Conservation (phyloP, 169 alveolate genomes). For the Plasmodium vinckei region DNA sequence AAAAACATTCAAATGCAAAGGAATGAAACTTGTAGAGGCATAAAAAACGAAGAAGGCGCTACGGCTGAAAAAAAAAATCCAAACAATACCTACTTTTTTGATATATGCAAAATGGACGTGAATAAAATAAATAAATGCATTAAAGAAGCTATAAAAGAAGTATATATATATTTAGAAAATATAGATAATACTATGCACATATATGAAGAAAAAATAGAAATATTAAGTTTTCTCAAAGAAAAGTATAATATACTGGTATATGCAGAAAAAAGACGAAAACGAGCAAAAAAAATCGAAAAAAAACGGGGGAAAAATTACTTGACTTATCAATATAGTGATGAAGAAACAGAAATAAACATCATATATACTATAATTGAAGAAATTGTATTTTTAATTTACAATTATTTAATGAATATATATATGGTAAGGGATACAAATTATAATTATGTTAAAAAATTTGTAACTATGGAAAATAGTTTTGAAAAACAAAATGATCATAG, state of each 20-base stretch:
- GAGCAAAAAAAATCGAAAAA: neutral
- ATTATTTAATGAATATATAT: conserved; percentile 67
- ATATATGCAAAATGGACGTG: neutral
- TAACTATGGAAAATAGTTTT: conserved; percentile 76
- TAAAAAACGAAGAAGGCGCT: neutral
- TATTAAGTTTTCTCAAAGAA: conserved; percentile 72
- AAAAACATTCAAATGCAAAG: neutral
- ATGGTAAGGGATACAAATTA: conserved; percentile 45
- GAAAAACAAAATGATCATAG: conserved; percentile 33
- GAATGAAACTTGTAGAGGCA: neutral
- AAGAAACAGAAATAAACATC: conserved; percentile 12
- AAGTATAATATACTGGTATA: conserved; percentile 57
- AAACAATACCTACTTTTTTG: neutral
- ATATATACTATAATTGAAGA: conserved; percentile 42
- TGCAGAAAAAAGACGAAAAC: conserved; percentile 2
- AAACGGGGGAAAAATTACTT: too few species aligned
- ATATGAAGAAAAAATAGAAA: conserved; percentile 66
- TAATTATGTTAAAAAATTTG: neutral
- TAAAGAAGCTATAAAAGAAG: conserved; percentile 17
- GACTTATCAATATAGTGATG: too few species aligned
- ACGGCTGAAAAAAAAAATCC: neutral
- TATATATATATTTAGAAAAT: conserved; percentile 48
- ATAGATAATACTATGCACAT: conserved; percentile 65
- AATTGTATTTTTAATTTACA: conserved; percentile 29
- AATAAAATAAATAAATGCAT: conserved; percentile 3